Evolutionary conservation across 2,329 filamentous ascomycete genomes (phyloP), one percentile per base, ranked within the genome.

Genomic region (Penicillium italicum): DNA sequence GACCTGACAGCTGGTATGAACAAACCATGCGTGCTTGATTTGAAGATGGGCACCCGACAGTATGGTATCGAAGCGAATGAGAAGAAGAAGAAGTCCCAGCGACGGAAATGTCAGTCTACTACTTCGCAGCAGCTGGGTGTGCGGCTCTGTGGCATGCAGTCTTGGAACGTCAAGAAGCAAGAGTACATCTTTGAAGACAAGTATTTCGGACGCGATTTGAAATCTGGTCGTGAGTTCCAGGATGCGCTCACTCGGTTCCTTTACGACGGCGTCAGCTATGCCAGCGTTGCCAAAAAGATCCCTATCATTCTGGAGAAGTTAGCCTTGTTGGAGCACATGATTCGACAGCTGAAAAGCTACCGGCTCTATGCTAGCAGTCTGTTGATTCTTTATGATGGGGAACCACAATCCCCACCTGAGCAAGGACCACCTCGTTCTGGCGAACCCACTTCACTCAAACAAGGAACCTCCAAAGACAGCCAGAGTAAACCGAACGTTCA

Each of bases 41-140:
- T 99, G 59, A 99, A 99, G 72, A 99, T 99, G 94, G 94, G 94
- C 20, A 99, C 94, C 8, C 87, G 94, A 2, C 94, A 99, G 70
- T 97, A 97, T 71, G 94, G 94, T 8, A 85, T 97, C 12, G 92
- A 97, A 64, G 94, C 94, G 2, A 86, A 83, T 50, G 86, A 91
- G 41, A 96, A 96, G 79, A 99, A 99, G 74, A 90, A 92, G 68
- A 86, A 88, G 57, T 97, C 94, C 0, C 94, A 99, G 73, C 85
- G 90, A 55, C 87, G 90, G 64, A 99, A 99, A 74, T 97, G 94
- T 73, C 88, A 90, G 61, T 87, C 84, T 60, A 99, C 94, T 0
- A 99, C 94, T 0, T 97, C 94, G 8, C 86, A 87, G 57, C 87
- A 95, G 71, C 83, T 99, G 0, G 94, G 94, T 4, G 94, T 99